phyloP scores from a whole-genome alignment of 805 yeast genomes.

The Kluyveromyces starmeri region DNA sequence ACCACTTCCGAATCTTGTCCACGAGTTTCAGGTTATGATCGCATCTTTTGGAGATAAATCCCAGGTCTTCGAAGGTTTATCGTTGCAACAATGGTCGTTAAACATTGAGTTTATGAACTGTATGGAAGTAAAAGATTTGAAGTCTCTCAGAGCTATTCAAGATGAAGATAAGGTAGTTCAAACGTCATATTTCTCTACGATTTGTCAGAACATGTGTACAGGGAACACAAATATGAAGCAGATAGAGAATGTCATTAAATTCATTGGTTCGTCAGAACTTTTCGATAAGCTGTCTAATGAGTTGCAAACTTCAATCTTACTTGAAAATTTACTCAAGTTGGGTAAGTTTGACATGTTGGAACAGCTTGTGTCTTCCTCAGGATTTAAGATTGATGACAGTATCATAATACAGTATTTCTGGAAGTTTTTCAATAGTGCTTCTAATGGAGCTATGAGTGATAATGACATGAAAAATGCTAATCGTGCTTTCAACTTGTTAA shows the following conservation, averaged over 20 bases:
- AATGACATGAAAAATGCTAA: conserved; percentile 34
- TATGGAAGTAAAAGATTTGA: conserved; percentile 12
- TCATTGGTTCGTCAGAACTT: conserved; percentile 7
- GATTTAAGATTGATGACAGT: conserved; percentile 10
- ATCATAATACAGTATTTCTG: conserved; percentile 30
- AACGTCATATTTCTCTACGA: conserved; percentile 17
- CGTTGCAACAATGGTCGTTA: conserved; percentile 8
- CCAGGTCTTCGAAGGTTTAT: conserved; percentile 6
- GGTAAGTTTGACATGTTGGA: conserved; percentile 24
- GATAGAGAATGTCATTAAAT: conserved; percentile 2
- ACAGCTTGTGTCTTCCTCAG: conserved; percentile 10
- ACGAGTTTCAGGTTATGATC: conserved; percentile 11
- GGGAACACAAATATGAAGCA: not conserved
- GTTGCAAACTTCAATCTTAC: conserved; percentile 12
- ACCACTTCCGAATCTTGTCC: conserved; percentile 1
- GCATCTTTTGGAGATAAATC: conserved; percentile 9
- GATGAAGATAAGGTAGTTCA: conserved; percentile 18
- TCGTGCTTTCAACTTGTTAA: conserved; percentile 19
- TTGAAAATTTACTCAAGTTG: conserved; percentile 23
- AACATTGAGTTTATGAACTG: conserved; percentile 14
- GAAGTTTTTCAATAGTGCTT: conserved; percentile 35
- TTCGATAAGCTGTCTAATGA: conserved; percentile 13
- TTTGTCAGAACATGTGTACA: conserved; percentile 10
- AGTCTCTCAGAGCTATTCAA: conserved; percentile 15
- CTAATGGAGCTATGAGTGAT: conserved; percentile 33